Percentiles rank a stretch among this genome's conserved stretches.
These are phyloP conservation scores for Ceratocystis ficicola DNA, from an alignment of 2,329 filamentous ascomycete species.

Conservation along the genomic window DNA sequence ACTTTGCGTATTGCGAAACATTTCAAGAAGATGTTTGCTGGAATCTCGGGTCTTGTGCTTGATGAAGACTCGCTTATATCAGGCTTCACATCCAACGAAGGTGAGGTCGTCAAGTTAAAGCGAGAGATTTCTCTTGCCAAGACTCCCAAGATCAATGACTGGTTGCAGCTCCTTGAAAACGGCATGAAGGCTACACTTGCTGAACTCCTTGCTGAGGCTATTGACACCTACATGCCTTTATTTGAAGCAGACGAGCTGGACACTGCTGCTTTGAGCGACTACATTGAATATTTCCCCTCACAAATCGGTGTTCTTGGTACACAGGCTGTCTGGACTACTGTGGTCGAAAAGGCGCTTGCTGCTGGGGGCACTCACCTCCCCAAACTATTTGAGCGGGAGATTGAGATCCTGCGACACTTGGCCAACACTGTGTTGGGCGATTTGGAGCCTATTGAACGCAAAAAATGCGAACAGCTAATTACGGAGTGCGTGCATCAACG, in stretches of 20 bases:
- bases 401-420: constrained; percentile 72
- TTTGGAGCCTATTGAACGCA: constrained; percentile 71
- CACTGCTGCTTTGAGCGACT: constrained; percentile 57
- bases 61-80: constrained; percentile 82
- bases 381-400: constrained; percentile 69
- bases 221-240: constrained; percentile 68
- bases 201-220: constrained; percentile 75
- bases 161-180: constrained; percentile 82
- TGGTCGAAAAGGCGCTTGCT: constrained; percentile 65
- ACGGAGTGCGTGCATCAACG: constrained; percentile 98
- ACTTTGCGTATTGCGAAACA: constrained; percentile 94
- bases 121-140: constrained; percentile 86
- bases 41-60: constrained; percentile 78
- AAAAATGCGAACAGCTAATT: constrained; percentile 97
- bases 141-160: constrained; percentile 95
- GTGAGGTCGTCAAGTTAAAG: constrained; percentile 74
- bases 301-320: constrained; percentile 93
- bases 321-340: constrained; percentile 85
- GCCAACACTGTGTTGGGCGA: constrained; percentile 84
- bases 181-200: constrained; percentile 93
- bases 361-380: constrained; percentile 54
- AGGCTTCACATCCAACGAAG: constrained; percentile 91
- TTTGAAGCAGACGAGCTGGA: constrained; percentile 63
- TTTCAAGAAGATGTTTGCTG: constrained; percentile 99
- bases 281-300: constrained; percentile 73